phyloP scores from a whole-genome alignment of 176 grass and related monocot genomes.

The Areca catechu region DNA sequence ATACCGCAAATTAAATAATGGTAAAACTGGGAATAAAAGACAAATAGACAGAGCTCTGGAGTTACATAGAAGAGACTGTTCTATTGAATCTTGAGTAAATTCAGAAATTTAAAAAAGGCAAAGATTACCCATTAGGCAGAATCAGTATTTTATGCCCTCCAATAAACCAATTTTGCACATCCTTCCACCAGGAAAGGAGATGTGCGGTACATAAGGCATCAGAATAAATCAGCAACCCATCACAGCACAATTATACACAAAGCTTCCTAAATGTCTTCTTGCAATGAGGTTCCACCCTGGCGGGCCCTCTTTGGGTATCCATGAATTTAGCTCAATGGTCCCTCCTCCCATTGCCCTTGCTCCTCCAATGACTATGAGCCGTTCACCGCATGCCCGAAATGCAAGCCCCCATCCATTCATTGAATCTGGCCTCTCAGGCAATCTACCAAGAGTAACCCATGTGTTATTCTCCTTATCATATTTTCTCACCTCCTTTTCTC shows the following conservation, averaged over 20 bases:
- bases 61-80: slow-evolving; percentile 31
- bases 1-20: slow-evolving; percentile 23
- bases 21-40: slow-evolving; percentile 9
- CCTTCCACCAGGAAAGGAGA: slow-evolving; percentile 28
- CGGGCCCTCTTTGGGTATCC: slow-evolving; percentile 24
- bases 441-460: slow-evolving; percentile 42
- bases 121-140: slow-evolving; percentile 30
- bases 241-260: slow-evolving; percentile 55
- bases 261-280: slow-evolving; percentile 22
- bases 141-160: slow-evolving; percentile 24
- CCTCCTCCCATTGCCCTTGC: slow-evolving; percentile 22
- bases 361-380: slow-evolving; percentile 39
- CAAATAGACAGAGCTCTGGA: slow-evolving; percentile 14
- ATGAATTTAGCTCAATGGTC: slow-evolving; percentile 40
- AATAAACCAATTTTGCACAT: slow-evolving; percentile 20
- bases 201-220: slow-evolving; percentile 28
- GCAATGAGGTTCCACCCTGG: slow-evolving; percentile 40
- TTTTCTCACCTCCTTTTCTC: slow-evolving; percentile 25
- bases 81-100: slow-evolving; percentile 33
- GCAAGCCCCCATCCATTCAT: slow-evolving; percentile 38
- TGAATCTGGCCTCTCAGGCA: slow-evolving; percentile 34
- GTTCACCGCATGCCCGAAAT: slow-evolving; percentile 40
- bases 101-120: slow-evolving; percentile 30
- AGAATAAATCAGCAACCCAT: slow-evolving; percentile 46
- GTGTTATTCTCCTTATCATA: slow-evolving; percentile 34